Evolutionary conservation across 2,329 filamentous ascomycete genomes (phyloP), one percentile per base, ranked within the genome.

Genomic region (Calonectria leucothoes): DNA sequence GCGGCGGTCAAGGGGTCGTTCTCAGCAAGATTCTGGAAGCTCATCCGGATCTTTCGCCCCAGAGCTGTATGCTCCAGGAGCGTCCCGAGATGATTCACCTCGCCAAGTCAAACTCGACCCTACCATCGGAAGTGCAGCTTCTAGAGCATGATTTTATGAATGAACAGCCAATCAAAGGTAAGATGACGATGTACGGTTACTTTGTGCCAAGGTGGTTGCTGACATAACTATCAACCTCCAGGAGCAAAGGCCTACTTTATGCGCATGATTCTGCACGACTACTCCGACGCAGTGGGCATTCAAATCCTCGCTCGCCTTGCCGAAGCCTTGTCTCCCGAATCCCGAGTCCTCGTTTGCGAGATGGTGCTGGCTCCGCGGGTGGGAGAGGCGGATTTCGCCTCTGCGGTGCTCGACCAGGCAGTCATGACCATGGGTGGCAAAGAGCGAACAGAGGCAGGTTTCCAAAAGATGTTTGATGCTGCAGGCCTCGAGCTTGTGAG

Each of bases 371-470:
- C 82, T 8, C 63, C 76, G 14, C 78, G 81, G 1, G 82, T 83
- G 1, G 75, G 75, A 20, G 82, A 83, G 57, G 75, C 76, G 25
- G 79, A 81, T 51, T 83, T 83, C 37, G 76, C 79, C 0, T 80
- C 80, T 4, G 79, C 81, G 3, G 80, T 83, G 4, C 69, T 83
- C 17, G 82, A 83, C 67, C 80, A 82, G 42, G 80, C 78, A 12
- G 81, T 83, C 17, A 83, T 84, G 80, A 80, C 80, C 12, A 83
- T 83, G 77, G 81, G 79, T 0, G 82, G 82, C n/a, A 84, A 84
- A 51, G 82, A 83, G 52, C 77, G 80, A 5, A 84, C 80, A 0
- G 78, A 81, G 8, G 70, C 70, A 8, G 81, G 80, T 7, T 83
- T 83, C 57, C 42, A 72, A 14, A 79, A 77, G 39, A 77, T 84